Evolutionary conservation across 2,329 filamentous ascomycete genomes (phyloP), one percentile per base, ranked within the genome.

Genomic region (Neonectria neomacrospora): DNA sequence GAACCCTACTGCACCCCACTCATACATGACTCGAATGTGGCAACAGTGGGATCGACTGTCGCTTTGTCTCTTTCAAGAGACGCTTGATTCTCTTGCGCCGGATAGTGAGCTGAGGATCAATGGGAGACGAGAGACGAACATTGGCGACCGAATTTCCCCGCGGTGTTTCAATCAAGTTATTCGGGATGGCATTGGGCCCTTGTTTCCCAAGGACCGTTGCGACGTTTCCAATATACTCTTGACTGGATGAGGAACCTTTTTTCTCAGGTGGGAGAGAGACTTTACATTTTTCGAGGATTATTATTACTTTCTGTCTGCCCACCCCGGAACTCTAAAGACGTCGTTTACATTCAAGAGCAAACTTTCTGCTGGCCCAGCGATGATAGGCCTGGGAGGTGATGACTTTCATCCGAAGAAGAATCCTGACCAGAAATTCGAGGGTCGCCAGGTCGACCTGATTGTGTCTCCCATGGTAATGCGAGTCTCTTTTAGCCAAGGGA

Each of bases 241-340:
- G n/a, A n/a, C n/a, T 41, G 8, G 5, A 11, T 4, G 16, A 10
- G 10, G n/a, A 41, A 1, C 3, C 3, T 41, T 18, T 2, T 41
- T 41, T 20, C 3, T 41, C 8, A 0, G 3, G 1, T 41, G 37
- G 37, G 37, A 41, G n/a, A 0, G 0, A 10, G 1, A 9, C 1
- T 20, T 41, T 11, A 11, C 37, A 18, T 20, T 41, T 18, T 41
- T n/a, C n/a, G 10, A 18, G 37, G 37, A 41, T 41, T 41, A 41
- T 41, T n/a, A 20, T 12, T 41, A 41, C 37, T 20, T 41, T 20
- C 37, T 41, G 7, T 41, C 20, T 20, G 37, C 37, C 10, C 37
- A 41, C 37, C 37, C n/a, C n/a, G 37, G 37, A 11, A 41, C 37
- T 20, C 37, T 41, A 2, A 20, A 41, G 37, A 41, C 16, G n/a